Evolutionary conservation across 2,329 filamentous ascomycete genomes (phyloP).

Genomic region (Ophiocordyceps sinensis): DNA sequence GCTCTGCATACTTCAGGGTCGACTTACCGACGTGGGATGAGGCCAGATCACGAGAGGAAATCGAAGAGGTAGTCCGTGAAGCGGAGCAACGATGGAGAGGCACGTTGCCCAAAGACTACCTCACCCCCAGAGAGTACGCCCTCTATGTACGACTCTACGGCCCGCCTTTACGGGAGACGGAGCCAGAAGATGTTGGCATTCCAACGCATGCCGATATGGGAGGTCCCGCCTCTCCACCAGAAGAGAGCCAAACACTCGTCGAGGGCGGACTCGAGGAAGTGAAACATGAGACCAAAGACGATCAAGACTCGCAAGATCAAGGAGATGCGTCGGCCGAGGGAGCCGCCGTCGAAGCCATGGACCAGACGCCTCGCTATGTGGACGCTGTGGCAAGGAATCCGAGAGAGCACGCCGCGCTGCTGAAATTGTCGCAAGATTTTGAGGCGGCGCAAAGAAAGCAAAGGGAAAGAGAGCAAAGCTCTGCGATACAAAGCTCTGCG

Average conservation of each 20-base stretch:
- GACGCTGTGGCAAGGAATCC: conserved; percentile 35
- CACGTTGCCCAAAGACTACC: conserved; percentile 54
- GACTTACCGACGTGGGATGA: not conserved
- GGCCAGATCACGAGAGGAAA: conserved; percentile 18
- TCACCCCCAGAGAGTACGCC: conserved; percentile 55
- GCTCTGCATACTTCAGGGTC: not conserved
- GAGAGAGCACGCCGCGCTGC: conserved; percentile 40
- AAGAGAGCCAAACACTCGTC: conserved; percentile 29
- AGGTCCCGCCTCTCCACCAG: conserved; percentile 5
- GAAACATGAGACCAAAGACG: conserved; percentile 1
- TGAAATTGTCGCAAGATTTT: conserved; percentile 43
- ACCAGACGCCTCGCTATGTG: conserved; percentile 23
- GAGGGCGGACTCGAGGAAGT: conserved; percentile 50
- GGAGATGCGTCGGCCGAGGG: not conserved
- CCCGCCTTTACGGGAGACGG: conserved; percentile 48
- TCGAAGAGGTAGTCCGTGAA: conserved; percentile 52
- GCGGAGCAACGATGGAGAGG: conserved; percentile 66
- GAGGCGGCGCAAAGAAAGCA: conserved; percentile 26
- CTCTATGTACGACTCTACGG: conserved; percentile 77
- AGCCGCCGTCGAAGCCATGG: conserved; percentile 3
- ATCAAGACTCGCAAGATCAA: not conserved
- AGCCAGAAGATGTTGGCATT: conserved; percentile 42
- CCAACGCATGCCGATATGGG: conserved; percentile 24
- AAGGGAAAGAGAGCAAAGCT: conserved; percentile 14
- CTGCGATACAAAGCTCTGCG: conserved; percentile 10